Evolutionary conservation across 805 yeast species (phyloP), one percentile per base, ranked within the genome.

Genomic region (Metschnikowia continentalis): DNA sequence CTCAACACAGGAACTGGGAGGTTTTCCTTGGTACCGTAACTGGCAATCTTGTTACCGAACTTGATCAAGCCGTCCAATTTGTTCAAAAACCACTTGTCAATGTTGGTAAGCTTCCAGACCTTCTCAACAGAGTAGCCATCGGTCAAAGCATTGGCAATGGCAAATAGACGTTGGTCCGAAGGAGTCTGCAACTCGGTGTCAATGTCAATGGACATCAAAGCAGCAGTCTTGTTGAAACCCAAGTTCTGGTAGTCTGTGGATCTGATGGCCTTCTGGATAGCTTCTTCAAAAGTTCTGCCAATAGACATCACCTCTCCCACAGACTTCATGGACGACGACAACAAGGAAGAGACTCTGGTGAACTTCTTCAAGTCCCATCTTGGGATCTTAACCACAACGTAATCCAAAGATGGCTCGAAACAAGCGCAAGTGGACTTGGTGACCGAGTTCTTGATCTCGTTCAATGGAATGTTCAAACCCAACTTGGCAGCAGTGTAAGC

Each of bases 291-390:
- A 26, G 96, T 92, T 70, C 99, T 81, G 65, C 99, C 99, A 65
- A 92, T 89, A 60, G 92, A 81, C 99, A 92, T 92, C 48, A 94
- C 98, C 71, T 92, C 99, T 77, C 99, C 99, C 58, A 92, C 98
- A 55, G 97, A 90, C 75, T 92, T 92, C 99, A 92, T 92, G 32
- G 96, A 83, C 1, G 97, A 90, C 8, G 94, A 86, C 61, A 92
- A 81, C 67, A 84, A 78, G 47, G 88, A 84, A 19, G 96, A 87
- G 36, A 92, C 98, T 68, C 96, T 81, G 54, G 92, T 88, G 74
- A 92, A 92, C 74, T 92, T 92, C 78, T 88, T 88, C 74, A 92
- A 81, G 74, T 92, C 99, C 99, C 99, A 92, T 76, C 98, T 83
- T 70, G 99, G 99, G 70, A 92, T 94, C 81, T 92, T 92, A 48